These are phyloP conservation scores for Hygrophila difformis DNA, from an alignment of 257 asterid genomes.

Conservation along the genomic window DNA sequence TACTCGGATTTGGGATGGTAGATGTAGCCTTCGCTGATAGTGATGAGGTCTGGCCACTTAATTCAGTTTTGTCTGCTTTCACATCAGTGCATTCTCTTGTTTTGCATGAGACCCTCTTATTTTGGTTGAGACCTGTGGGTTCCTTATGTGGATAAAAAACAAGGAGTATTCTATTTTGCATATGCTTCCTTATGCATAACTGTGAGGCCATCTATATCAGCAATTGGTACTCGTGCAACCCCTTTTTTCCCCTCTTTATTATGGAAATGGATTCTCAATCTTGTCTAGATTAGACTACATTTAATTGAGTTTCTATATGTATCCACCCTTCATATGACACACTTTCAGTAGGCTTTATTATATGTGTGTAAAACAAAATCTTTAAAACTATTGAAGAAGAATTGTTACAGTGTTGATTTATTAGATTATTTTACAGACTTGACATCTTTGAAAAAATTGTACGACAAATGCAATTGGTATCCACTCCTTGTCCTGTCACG, in stretches of 20 bases:
- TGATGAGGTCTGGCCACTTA: constrained; percentile 38
- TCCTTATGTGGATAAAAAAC: not conserved
- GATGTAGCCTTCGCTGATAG: constrained; percentile 63
- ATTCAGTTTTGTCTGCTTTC: not conserved
- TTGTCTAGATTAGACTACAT: too few relatives aligned
- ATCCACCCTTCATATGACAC: too few relatives aligned
- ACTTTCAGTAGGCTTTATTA: too few relatives aligned
- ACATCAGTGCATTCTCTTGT: not conserved
- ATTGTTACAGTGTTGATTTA: too few relatives aligned
- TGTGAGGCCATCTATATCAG: too few relatives aligned
- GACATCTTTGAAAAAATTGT: not conserved
- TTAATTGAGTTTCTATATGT: too few relatives aligned
- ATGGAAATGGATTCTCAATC: too few relatives aligned
- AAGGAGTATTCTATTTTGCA: constrained; percentile 7
- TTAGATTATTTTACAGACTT: not conserved
- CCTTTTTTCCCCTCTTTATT: too few relatives aligned
- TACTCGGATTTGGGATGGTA: constrained; percentile 57
- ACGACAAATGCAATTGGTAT: not conserved
- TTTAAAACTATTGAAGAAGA: too few relatives aligned
- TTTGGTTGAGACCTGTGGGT: not conserved
- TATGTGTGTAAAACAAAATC: too few relatives aligned
- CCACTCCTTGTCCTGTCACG: not conserved
- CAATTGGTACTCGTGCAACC: too few relatives aligned
- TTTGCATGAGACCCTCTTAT: constrained; percentile 6
- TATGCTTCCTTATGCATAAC: too few relatives aligned